phyloP scores from a whole-genome alignment of 2,329 filamentous ascomycete genomes.

The Phialophora macrospora region DNA sequence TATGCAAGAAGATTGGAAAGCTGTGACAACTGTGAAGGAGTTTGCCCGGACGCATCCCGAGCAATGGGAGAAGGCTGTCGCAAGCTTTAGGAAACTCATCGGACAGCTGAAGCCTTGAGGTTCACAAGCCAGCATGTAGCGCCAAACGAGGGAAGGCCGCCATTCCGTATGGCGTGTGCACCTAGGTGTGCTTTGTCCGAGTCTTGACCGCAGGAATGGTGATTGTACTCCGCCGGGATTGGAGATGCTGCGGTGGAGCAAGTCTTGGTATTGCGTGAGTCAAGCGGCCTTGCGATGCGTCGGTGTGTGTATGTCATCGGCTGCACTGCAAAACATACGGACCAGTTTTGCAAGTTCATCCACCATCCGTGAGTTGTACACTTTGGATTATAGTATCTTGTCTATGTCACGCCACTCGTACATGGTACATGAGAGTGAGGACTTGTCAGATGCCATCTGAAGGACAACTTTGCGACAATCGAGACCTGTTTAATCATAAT shows the following conservation, averaged over 20 bases:
- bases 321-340: not conserved
- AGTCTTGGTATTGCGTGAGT: constrained; percentile 1
- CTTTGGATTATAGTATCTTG: not conserved
- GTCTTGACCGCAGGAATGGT: not conserved
- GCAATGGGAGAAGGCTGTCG: constrained; percentile 57
- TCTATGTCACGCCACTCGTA: not conserved
- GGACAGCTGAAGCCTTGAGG: constrained; percentile 40
- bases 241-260: not conserved
- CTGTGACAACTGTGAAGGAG: constrained; percentile 48
- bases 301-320: constrained; percentile 1
- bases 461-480: not conserved
- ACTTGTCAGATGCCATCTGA: not conserved
- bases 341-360: not conserved
- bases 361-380: not conserved
- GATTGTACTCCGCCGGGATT: not conserved
- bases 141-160: not conserved
- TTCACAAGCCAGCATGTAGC: not conserved
- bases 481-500: not conserved
- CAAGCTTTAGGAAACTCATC: constrained; percentile 54
- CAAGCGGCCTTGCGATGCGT: not conserved
- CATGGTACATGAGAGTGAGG: not conserved
- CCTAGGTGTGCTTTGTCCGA: not conserved
- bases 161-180: not conserved
- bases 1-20: constrained; percentile 60
- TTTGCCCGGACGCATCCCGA: constrained; percentile 54